A percentile compares a stretch with the other conserved stretches of the same genome.
Evolutionary conservation across 2,329 filamentous ascomycete genomes (phyloP).

Genomic region (Cryphonectria japonica): DNA sequence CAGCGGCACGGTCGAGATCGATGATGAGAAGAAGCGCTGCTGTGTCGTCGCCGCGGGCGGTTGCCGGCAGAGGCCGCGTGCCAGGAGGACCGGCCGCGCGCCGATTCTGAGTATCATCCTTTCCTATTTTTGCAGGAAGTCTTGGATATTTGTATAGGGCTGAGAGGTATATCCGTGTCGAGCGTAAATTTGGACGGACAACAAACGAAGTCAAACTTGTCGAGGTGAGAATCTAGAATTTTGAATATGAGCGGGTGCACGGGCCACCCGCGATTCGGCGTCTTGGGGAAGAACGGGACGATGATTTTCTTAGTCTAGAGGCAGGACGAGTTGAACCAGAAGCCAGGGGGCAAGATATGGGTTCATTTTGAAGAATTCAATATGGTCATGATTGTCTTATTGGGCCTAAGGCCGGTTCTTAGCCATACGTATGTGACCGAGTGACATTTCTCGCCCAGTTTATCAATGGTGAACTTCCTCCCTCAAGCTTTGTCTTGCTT

Average conservation of each 20-base stretch:
- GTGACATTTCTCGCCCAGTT: background rate
- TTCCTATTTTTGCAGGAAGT: background rate
- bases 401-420: background rate
- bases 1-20: constrained; percentile 43
- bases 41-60: constrained; percentile 10
- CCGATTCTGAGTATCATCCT: constrained; percentile 23
- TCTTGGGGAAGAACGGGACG: background rate
- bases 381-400: background rate
- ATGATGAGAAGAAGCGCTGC: constrained; percentile 12
- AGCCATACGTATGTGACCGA: background rate
- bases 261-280: constrained; percentile 15
- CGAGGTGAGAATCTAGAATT: constrained; percentile 6
- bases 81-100: constrained; percentile 26
- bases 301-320: background rate
- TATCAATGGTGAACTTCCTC: background rate
- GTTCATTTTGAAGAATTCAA: background rate
- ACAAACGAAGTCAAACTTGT: background rate
- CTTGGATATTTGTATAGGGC: background rate
- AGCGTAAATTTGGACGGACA: background rate
- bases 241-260: constrained; percentile 17
- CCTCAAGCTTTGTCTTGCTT: background rate
- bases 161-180: background rate
- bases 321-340: background rate
- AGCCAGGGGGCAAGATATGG: background rate
- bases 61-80: constrained; percentile 8